Evolutionary conservation across 305 asterid genomes (phyloP).

Genomic region (Fraxinus paxiana): DNA sequence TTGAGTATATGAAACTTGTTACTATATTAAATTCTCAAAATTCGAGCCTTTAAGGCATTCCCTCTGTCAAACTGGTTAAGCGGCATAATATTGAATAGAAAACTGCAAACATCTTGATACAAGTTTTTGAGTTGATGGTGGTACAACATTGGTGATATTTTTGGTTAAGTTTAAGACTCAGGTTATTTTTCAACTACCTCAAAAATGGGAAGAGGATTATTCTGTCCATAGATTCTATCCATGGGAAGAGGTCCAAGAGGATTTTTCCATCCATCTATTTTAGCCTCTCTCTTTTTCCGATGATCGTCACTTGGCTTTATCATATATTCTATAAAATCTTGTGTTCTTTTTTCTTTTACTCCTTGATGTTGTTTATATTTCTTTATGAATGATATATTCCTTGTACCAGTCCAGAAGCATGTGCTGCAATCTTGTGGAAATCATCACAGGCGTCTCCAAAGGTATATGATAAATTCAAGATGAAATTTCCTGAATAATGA

Average conservation of each 20-base stretch:
- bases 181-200: neutral
- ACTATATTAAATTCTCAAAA: neutral
- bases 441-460: slow-evolving; percentile 47
- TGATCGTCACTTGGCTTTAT: neutral
- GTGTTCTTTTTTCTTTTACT: neutral
- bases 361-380: neutral
- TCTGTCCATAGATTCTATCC: neutral
- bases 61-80: neutral
- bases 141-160: neutral
- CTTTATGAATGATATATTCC: neutral
- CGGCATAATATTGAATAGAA: neutral
- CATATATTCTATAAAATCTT: neutral
- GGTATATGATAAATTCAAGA: slow-evolving; percentile 20
- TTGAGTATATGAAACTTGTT: neutral
- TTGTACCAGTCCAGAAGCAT: slow-evolving; percentile 43
- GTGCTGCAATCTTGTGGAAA: slow-evolving; percentile 52
- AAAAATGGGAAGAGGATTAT: neutral
- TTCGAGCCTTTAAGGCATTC: neutral
- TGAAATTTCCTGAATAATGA: neutral
- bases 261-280: neutral
- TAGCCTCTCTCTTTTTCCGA: neutral
- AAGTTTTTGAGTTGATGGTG: neutral
- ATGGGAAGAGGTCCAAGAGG: neutral
- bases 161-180: neutral
- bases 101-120: neutral